These are phyloP conservation scores for Quambalaria eucalypti DNA, from an alignment of 1,284 basidiomycete genomes.

Conservation along the genomic window DNA sequence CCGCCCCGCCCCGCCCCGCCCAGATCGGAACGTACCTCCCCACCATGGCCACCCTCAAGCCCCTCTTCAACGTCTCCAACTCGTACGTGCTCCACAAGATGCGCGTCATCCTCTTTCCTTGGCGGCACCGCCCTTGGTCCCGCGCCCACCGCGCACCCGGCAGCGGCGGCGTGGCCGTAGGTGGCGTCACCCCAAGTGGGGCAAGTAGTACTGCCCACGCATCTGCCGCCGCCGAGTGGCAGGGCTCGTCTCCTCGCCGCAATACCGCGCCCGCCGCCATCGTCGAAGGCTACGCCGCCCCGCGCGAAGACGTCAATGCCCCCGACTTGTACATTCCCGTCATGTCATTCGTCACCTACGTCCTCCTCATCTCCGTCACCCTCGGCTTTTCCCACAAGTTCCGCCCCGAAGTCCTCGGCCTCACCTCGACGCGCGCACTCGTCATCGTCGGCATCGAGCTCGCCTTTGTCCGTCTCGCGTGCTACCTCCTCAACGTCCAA, in stretches of 20 bases:
- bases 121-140: constrained; percentile 60
- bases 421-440: constrained; percentile 68
- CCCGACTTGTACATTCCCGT: constrained; percentile 91
- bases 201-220: neutral
- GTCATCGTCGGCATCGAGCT: constrained; percentile 58
- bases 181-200: constrained; percentile 5
- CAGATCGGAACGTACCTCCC: neutral
- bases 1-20: neutral
- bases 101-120: constrained; percentile 83
- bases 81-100: constrained; percentile 89
- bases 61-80: constrained; percentile 94
- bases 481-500: constrained; percentile 78
- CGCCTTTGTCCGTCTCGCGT: constrained; percentile 75
- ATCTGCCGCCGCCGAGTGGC: constrained; percentile 22
- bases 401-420: constrained; percentile 79
- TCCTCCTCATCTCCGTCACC: constrained; percentile 70
- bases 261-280: constrained; percentile 16
- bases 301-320: constrained; percentile 87
- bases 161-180: neutral
- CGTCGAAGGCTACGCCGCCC: constrained; percentile 59
- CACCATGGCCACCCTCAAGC: constrained; percentile 57
- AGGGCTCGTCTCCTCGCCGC: too few relatives aligned
- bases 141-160: constrained; percentile 21
- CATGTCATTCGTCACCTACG: constrained; percentile 94
- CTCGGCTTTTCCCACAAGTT: constrained; percentile 75